A percentile compares a stretch with the other conserved stretches of the same genome.
Conservation (phyloP, 2,329 filamentous ascomycete genomes). For the Ophiostoma pallidulum region DNA sequence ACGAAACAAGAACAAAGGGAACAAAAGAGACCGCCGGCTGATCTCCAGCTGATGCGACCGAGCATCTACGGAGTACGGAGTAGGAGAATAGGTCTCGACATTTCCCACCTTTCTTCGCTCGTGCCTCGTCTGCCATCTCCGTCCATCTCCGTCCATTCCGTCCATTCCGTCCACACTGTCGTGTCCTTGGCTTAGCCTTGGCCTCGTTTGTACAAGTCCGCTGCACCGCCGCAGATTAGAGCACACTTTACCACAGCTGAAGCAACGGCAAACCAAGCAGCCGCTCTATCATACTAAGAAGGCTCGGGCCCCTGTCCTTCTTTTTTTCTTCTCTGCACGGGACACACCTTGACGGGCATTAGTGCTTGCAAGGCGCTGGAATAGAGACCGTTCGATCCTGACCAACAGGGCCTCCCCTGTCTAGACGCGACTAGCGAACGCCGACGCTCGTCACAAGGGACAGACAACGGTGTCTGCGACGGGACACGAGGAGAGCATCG, state of each 20-base stretch:
- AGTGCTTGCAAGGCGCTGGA: too few relatives aligned
- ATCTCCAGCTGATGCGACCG: background rate
- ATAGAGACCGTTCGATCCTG: too few relatives aligned
- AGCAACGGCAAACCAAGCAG: background rate
- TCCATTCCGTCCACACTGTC: background rate
- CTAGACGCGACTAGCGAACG: too few relatives aligned
- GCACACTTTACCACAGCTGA: background rate
- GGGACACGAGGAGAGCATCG: too few relatives aligned
- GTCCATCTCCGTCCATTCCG: background rate
- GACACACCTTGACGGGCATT: too few relatives aligned
- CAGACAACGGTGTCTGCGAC: too few relatives aligned
- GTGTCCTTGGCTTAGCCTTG: background rate
- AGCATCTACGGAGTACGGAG: too few relatives aligned
- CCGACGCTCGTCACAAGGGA: too few relatives aligned
- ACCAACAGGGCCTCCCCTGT: too few relatives aligned
- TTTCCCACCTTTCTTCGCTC: background rate
- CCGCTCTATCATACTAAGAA: conserved; percentile 1
- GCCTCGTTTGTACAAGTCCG: too few relatives aligned
- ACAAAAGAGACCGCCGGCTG: background rate
- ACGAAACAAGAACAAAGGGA: background rate
- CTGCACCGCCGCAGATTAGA: conserved; percentile 1
- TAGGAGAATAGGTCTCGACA: too few relatives aligned
- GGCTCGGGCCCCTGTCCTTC: background rate
- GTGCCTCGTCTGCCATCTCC: background rate
- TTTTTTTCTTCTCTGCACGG: background rate